These are phyloP conservation scores for Candida nonsorbophila DNA, from an alignment of 805 yeast genomes.

Conservation along the genomic window DNA sequence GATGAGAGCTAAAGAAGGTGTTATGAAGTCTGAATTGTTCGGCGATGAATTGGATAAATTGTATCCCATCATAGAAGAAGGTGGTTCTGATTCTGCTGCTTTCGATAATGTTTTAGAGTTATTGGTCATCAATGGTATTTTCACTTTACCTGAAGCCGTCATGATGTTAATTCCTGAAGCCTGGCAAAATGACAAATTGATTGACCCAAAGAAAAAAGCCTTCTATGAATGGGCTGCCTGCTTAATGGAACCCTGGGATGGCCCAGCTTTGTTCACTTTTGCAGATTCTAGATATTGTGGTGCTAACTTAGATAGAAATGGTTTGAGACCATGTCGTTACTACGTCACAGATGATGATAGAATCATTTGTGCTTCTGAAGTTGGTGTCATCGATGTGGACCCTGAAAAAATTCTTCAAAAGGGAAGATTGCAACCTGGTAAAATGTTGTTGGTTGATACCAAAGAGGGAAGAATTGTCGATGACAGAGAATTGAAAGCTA, in stretches of 20 bases:
- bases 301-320: conserved; percentile 96
- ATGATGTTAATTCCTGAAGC: conserved; percentile 98
- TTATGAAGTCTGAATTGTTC: conserved; percentile 80
- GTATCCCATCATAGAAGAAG: conserved; percentile 95
- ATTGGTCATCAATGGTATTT: conserved; percentile 83
- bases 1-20: conserved; percentile 99
- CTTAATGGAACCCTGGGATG: conserved; percentile 99
- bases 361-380: conserved; percentile 97
- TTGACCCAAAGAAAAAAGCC: conserved; percentile 90
- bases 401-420: conserved; percentile 78
- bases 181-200: conserved; percentile 82
- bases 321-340: conserved; percentile 96
- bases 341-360: conserved; percentile 92
- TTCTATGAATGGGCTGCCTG: conserved; percentile 99
- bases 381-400: conserved; percentile 90
- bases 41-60: conserved; percentile 88
- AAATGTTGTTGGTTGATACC: conserved; percentile 93
- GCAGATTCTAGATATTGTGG: conserved; percentile 98
- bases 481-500: conserved; percentile 78
- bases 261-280: conserved; percentile 94
- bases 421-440: conserved; percentile 94
- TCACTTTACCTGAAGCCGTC: conserved; percentile 92
- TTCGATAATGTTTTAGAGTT: conserved; percentile 93
- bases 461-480: conserved; percentile 89
- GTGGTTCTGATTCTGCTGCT: conserved; percentile 98